Evolutionary conservation across 345 rosid species (phyloP), one percentile per base, ranked within the genome.

Genomic region (Capsella bursapastoris): DNA sequence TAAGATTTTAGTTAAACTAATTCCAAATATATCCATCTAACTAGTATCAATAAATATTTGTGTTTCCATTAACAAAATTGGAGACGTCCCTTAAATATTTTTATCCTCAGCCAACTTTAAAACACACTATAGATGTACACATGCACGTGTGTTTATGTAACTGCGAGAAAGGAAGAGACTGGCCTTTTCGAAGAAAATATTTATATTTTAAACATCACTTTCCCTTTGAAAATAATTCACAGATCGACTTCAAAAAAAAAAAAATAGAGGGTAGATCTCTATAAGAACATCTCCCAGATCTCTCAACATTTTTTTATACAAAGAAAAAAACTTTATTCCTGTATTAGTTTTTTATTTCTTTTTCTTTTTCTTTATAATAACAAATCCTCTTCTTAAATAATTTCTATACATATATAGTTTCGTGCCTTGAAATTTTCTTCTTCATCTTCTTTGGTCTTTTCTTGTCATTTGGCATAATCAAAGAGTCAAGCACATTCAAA

Each of bases 381-480:
- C 55, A 63, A 53, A 64, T 34, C 52, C 52, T 45, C 63, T 59
- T 71, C 22, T 22, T 7, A 47, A 71, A 68, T 72, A 52, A 28
- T 71, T 73, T 70, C 45, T 64, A 53, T 74, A 62, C 70, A 52
- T 63, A 56, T 45, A 75, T 74, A 45, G 48, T 55, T 18, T 65
- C n/a, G 64, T 75, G 76, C 75, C 74, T 68, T 60, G 74, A 60
- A 73, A 60, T 79, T 68, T 83, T 85, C 69, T 84, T 81, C 78
- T 62, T 82, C 77, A 45, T 62, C 63, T 56, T 73, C 76, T 82
- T 77, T 80, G 75, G 72, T 75, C 56, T 73, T 82, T 83, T 80
- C 85, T 84, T 86, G 88, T 89, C 91, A 84, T 86, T 83, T 89
- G 88, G 86, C 86, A 68, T 81, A 83, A 79, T 73, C 84, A 44